Percentiles rank a stretch among this genome's conserved stretches.
Evolutionary conservation across 805 yeast genomes (phyloP).

Genomic region (Nakazawaea holstii): DNA sequence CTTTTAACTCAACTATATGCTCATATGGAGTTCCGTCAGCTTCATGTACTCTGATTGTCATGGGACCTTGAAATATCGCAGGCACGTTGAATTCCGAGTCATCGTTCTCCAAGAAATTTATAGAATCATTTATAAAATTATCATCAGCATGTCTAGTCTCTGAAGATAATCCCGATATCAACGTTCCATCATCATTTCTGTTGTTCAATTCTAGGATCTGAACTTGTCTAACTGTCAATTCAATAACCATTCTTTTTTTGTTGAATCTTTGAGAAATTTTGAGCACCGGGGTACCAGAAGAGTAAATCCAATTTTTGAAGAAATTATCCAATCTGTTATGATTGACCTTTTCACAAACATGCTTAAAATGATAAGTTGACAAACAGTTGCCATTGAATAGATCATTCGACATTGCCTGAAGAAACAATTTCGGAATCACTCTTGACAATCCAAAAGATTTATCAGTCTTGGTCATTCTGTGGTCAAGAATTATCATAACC

Average conservation of each 20-base stretch:
- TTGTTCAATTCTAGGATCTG: conserved; percentile 56
- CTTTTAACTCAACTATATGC: conserved; percentile 90
- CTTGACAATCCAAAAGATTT: conserved; percentile 88
- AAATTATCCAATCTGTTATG: conserved; percentile 77
- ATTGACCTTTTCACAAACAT: conserved; percentile 92
- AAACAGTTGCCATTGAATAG: conserved; percentile 67
- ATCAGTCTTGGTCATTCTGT: conserved; percentile 94
- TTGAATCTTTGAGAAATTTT: conserved; percentile 88
- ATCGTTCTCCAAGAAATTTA: conserved; percentile 35
- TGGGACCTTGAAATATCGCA: conserved; percentile 81
- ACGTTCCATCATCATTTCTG: conserved; percentile 7
- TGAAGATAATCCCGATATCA: conserved; percentile 10
- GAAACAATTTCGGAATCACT: conserved; percentile 82
- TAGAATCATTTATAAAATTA: conserved; percentile 41
- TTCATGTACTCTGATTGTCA: conserved; percentile 95
- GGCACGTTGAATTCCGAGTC: conserved; percentile 32
- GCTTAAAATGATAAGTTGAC: conserved; percentile 81
- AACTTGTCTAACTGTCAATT: conserved; percentile 88
- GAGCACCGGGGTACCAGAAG: conserved; percentile 85
- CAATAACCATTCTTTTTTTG: conserved; percentile 88
- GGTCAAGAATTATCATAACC: conserved; percentile 77
- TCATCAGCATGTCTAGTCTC: conserved; percentile 17
- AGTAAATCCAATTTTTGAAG: conserved; percentile 90
- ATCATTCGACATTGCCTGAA: conserved; percentile 96
- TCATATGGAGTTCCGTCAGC: conserved; percentile 99